Percentiles rank a stretch among this genome's conserved stretches.
phyloP scores from a whole-genome alignment of 2,329 filamentous ascomycete species.

The Xylariaceae sp. region DNA sequence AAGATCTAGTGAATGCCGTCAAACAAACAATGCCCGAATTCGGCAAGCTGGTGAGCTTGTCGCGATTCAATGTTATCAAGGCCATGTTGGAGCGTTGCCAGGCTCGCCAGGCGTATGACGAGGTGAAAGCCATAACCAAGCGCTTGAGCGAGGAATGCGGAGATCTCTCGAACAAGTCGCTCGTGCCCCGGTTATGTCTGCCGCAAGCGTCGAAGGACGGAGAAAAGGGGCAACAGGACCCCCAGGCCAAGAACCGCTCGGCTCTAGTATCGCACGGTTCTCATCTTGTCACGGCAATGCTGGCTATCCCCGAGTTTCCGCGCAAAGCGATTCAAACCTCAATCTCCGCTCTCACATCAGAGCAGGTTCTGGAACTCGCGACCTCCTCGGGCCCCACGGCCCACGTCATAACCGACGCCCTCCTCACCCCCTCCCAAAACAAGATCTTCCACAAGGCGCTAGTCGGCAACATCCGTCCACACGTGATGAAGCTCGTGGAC shows the following conservation, averaged over 20 bases:
- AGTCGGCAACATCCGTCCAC: conserved; percentile 43
- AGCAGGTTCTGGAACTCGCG: conserved; percentile 59
- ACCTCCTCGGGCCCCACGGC: conserved; percentile 47
- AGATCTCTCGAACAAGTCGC: conserved; percentile 41
- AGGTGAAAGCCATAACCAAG: conserved; percentile 44
- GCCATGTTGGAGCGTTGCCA: conserved; percentile 77
- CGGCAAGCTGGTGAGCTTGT: conserved; percentile 65
- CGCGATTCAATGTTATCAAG: conserved; percentile 72
- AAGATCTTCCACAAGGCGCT: conserved; percentile 53
- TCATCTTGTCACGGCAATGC: conserved; percentile 73
- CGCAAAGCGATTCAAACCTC: conserved; percentile 67
- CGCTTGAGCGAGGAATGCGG: conserved; percentile 46
- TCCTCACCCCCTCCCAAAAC: conserved; percentile 43
- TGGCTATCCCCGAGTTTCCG: conserved; percentile 65
- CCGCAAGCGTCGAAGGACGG: conserved; percentile 34
- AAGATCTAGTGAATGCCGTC: conserved; percentile 72
- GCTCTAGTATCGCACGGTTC: conserved; percentile 64
- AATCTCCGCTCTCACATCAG: conserved; percentile 54
- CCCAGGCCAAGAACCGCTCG: conserved; percentile 50
- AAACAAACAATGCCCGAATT: conserved; percentile 68
- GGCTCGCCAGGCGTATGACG: conserved; percentile 56
- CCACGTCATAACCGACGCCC: conserved; percentile 46
- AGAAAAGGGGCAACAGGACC: conserved; percentile 35
- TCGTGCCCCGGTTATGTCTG: conserved; percentile 47
- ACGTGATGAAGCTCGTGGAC: conserved; percentile 41